These are phyloP conservation scores for Podila epigama DNA, from an alignment of 192 early-diverging fungal genomes.

Conservation along the genomic window DNA sequence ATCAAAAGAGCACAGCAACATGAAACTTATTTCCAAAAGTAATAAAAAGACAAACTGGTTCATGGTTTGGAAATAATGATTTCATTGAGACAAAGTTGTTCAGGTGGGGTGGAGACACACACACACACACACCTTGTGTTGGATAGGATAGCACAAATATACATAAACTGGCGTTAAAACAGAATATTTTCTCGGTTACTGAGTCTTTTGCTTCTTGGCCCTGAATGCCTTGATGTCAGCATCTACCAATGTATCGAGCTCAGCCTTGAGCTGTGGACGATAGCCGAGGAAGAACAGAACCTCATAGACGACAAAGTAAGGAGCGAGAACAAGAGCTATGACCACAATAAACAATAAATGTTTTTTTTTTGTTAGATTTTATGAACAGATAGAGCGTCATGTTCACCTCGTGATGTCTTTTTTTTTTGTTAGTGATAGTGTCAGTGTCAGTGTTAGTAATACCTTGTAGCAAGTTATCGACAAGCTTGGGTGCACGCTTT, in stretches of 20 bases:
- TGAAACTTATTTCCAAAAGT: background rate
- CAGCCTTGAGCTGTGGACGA: slow-evolving; percentile 70
- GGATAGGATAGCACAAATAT: background rate
- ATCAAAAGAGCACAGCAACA: background rate
- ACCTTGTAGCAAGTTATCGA: slow-evolving; percentile 89
- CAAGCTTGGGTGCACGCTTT: slow-evolving; percentile 84
- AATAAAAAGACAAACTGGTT: background rate
- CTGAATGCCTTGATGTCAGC: slow-evolving; percentile 60
- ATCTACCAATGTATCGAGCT: slow-evolving; percentile 65
- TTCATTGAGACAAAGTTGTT: background rate
- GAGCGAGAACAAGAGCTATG: slow-evolving; percentile 87
- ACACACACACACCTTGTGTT: too few species aligned
- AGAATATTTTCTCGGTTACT: background rate
- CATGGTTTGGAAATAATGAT: background rate
- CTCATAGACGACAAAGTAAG: slow-evolving; percentile 94
- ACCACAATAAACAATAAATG: background rate
- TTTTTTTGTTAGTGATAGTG: background rate
- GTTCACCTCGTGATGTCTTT: background rate
- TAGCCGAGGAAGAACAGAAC: slow-evolving; percentile 83
- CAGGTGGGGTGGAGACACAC: too few species aligned
- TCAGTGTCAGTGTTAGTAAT: background rate
- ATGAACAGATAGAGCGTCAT: background rate
- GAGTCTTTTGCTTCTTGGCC: slow-evolving; percentile 40
- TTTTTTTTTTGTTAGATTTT: background rate
- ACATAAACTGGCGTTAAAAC: background rate